Base-by-base conservation (phyloP, 1,284 basidiomycete genomes). In the Farysia itapuensis region DNA sequence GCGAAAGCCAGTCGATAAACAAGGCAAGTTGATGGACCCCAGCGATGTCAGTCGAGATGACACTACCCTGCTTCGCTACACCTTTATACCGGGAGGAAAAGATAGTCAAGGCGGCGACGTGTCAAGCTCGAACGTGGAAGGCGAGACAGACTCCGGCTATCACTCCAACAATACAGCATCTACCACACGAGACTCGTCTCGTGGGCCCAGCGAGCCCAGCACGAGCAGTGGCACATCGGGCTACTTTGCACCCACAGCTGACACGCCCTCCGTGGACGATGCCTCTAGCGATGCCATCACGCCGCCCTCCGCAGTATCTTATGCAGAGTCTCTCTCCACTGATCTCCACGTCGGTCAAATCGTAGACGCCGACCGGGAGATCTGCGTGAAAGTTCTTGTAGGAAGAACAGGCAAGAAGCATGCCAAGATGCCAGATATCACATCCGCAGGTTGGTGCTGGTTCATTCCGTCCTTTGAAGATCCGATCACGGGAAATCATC, bases 381-480 rank as follows among this genome's bases (percentile, higher is more conserved):
- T 77, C 2, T 65, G 69, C 52, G 43, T 78, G 39, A 73, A 70
- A 33, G 50, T 77, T 11, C 48, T 77, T 9, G 43, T 75, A 8
- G 76, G 75, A 3, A 50, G 69, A 24, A 71, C 63, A 22, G 76
- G 77, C 13, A 47, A 40, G 15, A 75, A 67, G 34, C 74, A 77
- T 36, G 50, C 69, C 29, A 60, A 59, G 39, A 34, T 78, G 7
- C 74, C 75, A 0, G 75, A 67, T 16, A 54, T 76, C 34, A 65
- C 74, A 11, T 49, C 68, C 0, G 64, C 74, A 2, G 75, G 76
- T 4, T 66, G 75, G 58, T 52, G 63, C 24, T 78, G 77, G 77
- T 54, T 77, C 48, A 72, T 78, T 22, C 77, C 77, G 0, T 45
- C 65, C 0, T 78, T 77, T 37, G 74, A 77, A 28, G 64, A 64